These are phyloP conservation scores for Mortierella sp. DNA, from an alignment of 371 early-diverging fungal genomes.

Conservation along the genomic window DNA sequence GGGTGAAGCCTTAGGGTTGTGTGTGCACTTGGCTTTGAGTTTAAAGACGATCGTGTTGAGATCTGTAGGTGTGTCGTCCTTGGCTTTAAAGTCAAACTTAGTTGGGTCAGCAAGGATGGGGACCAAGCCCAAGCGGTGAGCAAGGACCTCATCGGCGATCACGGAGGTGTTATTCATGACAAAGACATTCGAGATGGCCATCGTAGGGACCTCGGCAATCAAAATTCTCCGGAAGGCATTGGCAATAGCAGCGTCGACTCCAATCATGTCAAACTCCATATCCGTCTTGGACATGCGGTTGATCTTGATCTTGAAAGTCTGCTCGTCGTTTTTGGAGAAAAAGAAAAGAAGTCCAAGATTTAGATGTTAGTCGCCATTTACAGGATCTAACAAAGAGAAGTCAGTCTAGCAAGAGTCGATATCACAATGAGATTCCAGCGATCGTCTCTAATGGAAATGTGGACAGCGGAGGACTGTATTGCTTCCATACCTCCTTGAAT, in stretches of 20 bases:
- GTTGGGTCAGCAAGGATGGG: constrained; percentile 93
- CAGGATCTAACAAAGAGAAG: background rate
- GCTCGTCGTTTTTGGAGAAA: background rate
- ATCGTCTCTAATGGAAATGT: background rate
- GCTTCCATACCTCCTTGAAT: constrained; percentile 68
- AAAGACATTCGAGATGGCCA: constrained; percentile 98
- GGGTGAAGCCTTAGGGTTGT: constrained; percentile 66
- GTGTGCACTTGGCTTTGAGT: constrained; percentile 80
- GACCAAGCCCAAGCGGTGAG: constrained; percentile 98
- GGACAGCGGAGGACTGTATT: background rate
- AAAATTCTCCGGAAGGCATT: constrained; percentile 97
- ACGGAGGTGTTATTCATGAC: constrained; percentile 95
- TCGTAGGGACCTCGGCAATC: constrained; percentile 97
- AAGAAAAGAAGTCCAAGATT: background rate
- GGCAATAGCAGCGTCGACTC: constrained; percentile 94
- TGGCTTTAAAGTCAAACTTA: constrained; percentile 77
- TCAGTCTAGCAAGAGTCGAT: background rate
- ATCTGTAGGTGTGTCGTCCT: constrained; percentile 86
- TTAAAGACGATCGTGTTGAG: constrained; percentile 94
- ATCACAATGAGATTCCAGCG: background rate
- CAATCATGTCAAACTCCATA: constrained; percentile 96
- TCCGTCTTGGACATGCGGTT: constrained; percentile 71
- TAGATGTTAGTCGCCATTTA: background rate
- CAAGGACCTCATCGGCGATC: constrained; percentile 97
- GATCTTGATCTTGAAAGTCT: constrained; percentile 78